Evolutionary conservation across 257 asterid genomes (phyloP).

Genomic region (Lavandula angustifolia): DNA sequence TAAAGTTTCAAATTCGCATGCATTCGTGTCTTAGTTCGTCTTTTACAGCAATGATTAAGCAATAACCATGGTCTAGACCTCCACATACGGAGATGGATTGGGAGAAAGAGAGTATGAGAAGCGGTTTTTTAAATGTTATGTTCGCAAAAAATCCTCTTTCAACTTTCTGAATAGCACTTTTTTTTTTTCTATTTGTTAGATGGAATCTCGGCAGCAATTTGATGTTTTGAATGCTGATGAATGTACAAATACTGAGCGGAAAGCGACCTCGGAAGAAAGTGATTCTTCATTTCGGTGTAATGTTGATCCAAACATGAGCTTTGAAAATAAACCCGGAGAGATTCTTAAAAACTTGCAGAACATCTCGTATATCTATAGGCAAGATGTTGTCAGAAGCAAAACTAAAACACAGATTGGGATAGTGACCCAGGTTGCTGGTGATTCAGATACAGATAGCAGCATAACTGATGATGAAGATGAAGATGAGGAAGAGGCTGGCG

Average conservation of each 20-base stretch:
- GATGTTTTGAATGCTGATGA: constrained; percentile 46
- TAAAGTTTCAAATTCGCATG: no score
- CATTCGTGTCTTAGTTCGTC: no score
- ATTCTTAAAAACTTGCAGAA: constrained; percentile 57
- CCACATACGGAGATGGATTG: no score
- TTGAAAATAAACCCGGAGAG: constrained; percentile 53
- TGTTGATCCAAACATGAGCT: constrained; percentile 38
- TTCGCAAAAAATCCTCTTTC: background rate
- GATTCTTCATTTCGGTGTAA: constrained; percentile 35
- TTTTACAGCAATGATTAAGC: no score
- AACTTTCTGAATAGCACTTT: constrained; percentile 26
- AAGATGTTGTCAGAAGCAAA: constrained; percentile 79
- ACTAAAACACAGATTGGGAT: constrained; percentile 59
- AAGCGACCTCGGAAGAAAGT: constrained; percentile 35
- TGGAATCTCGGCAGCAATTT: constrained; percentile 59
- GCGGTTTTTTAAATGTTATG: background rate
- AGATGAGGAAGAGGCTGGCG: constrained; percentile 49
- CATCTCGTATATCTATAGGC: constrained; percentile 73
- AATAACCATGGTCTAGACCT: no score
- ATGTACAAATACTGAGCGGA: constrained; percentile 33
- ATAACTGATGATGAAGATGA: constrained; percentile 69
- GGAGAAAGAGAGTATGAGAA: no score
- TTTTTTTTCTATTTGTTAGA: constrained; percentile 41
- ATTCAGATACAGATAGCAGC: constrained; percentile 90
- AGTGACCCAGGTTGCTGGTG: constrained; percentile 95